A percentile compares a stretch with the other conserved stretches of the same genome.
phyloP scores from a whole-genome alignment of 2,329 filamentous ascomycete species.

The Penicillium griseofulvum region DNA sequence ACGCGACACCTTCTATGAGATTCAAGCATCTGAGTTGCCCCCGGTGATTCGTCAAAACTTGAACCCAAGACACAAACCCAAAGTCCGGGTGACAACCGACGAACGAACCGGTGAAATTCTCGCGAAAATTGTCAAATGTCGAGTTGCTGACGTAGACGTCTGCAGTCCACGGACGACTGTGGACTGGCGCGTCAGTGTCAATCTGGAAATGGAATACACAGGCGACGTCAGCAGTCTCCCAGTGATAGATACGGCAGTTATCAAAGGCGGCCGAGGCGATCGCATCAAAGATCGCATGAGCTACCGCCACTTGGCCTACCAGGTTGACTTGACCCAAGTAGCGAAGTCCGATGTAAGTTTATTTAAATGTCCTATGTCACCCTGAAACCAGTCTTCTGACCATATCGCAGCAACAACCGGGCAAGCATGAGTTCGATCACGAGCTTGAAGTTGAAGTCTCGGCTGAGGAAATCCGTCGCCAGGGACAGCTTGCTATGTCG shows the following conservation, averaged over 20 bases:
- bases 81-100: slow-evolving; percentile 74
- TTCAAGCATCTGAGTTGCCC: slow-evolving; percentile 64
- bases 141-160: slow-evolving; percentile 85
- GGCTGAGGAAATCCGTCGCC: slow-evolving; percentile 44
- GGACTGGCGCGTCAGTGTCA: slow-evolving; percentile 91
- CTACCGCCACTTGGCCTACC: slow-evolving; percentile 83
- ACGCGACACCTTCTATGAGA: slow-evolving; percentile 77
- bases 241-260: slow-evolving; percentile 37
- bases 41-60: slow-evolving; percentile 62
- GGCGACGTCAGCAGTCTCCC: slow-evolving; percentile 60
- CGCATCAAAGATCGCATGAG: slow-evolving; percentile 87
- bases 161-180: slow-evolving; percentile 73
- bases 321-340: slow-evolving; percentile 92
- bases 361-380: slow-evolving; percentile 8
- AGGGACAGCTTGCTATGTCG: slow-evolving; percentile 42
- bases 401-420: slow-evolving; percentile 22
- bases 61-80: slow-evolving; percentile 57
- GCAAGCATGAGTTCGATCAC: slow-evolving; percentile 45
- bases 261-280: slow-evolving; percentile 49
- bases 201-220: slow-evolving; percentile 85
- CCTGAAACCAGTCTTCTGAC: slow-evolving; percentile 14
- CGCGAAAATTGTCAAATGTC: slow-evolving; percentile 84
- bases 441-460: slow-evolving; percentile 52
- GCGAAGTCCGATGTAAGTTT: slow-evolving; percentile 51
- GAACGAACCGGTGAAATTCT: slow-evolving; percentile 67